Base-by-base conservation (phyloP, 306 rosid genomes). In the Pachyrhizus erosus region DNA sequence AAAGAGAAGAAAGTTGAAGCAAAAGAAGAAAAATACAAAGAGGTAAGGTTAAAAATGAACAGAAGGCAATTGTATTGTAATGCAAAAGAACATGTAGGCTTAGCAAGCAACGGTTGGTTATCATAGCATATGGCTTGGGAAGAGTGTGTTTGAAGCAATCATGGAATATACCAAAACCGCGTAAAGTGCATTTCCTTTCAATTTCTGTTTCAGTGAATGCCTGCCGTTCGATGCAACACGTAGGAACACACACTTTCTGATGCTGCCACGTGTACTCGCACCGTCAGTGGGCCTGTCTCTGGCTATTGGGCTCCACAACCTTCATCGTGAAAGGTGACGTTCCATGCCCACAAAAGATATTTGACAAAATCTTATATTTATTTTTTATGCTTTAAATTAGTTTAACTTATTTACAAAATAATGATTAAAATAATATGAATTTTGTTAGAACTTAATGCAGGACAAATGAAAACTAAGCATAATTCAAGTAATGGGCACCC, bases 121-220 rank as follows among this genome's bases (percentile, higher is more conserved):
- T 37, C 42, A 37, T 37, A 37, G 18, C 8, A 49, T 39, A 23
- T 52, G 43, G 58, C 10, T 42, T 18, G 34, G 62, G 20, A 80
- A 80, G 77, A 79, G 91, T 90, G 89, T 75, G 68, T 39, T 8
- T 51, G 55, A 88, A 92, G 93, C 86, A 70, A 87, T 15, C 65
- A 55, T 78, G 43, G 88, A 88, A 92, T 92, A 89, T 87, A 77
- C 90, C 69, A 67, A 92, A 90, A 90, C 93, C 94, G 93, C 94
- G 94, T 92, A 70, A 89, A 92, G 88, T 76, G 86, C 91, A 88
- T 87, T 83, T 86, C 86, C 92, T 82, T 87, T 82, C 85, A 58
- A 67, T 49, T 33, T 31, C 51, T 14, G 27, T 49, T 87, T n/a
- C 66, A 54, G 51, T 5, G 42, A 83, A 85, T 33, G 1, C 33